Evolutionary conservation across 176 grass and related monocot genomes (phyloP).

Genomic region (Carex scoparia): DNA sequence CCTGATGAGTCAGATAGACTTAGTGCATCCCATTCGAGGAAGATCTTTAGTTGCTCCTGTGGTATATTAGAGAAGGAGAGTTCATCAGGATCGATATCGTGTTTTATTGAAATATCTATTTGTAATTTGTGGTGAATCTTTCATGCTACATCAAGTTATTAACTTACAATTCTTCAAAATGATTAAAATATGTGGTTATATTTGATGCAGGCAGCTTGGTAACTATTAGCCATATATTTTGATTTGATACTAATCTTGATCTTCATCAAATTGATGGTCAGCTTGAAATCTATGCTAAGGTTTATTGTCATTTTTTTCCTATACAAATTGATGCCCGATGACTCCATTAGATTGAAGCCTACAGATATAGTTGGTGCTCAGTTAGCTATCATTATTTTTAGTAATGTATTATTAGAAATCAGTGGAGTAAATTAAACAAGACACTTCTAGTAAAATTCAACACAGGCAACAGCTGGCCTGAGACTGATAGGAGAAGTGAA

Average conservation of each 20-base stretch:
- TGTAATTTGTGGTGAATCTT: conserved; percentile 59
- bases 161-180: background rate
- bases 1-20: conserved; percentile 80
- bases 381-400: too few species aligned
- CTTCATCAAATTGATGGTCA: too few species aligned
- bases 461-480: conserved; percentile 39
- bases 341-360: too few species aligned
- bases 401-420: too few species aligned
- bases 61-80: conserved; percentile 50
- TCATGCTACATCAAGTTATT: conserved; percentile 92
- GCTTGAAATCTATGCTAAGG: too few species aligned
- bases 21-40: conserved; percentile 79
- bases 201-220: too few species aligned
- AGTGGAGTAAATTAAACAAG: background rate
- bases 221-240: too few species aligned
- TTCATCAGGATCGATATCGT: conserved; percentile 34
- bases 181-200: too few species aligned
- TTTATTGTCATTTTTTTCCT: too few species aligned
- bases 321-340: too few species aligned
- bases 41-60: conserved; percentile 66
- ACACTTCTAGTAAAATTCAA: background rate
- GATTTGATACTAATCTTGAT: too few species aligned
- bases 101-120: conserved; percentile 68
- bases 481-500: conserved; percentile 34
- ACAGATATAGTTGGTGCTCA: too few species aligned